Percentiles rank a stretch among this genome's conserved stretches.
These are phyloP conservation scores for Aspergillus carlsbadensis DNA, from an alignment of 495 filamentous ascomycete genomes.

Conservation along the genomic window DNA sequence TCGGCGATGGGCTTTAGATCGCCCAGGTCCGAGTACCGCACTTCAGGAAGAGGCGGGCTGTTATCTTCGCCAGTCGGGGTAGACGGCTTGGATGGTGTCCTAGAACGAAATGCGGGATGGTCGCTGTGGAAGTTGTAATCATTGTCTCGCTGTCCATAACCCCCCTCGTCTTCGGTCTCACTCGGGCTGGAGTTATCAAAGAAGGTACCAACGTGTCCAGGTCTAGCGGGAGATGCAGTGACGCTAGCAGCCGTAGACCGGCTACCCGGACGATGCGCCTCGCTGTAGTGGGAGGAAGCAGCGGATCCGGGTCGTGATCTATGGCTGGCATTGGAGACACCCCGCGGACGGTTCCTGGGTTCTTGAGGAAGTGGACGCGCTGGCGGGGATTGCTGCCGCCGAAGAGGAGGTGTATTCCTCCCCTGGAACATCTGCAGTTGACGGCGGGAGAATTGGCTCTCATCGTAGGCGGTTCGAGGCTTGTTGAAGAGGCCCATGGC, in stretches of 20 bases:
- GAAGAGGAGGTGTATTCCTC: slow-evolving; percentile 43
- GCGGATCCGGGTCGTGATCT: slow-evolving; percentile 45
- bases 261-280: slow-evolving; percentile 29
- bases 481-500: slow-evolving; percentile 83
- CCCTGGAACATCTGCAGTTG: slow-evolving; percentile 77
- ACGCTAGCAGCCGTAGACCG: slow-evolving; percentile 26
- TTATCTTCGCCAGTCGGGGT: slow-evolving; percentile 24
- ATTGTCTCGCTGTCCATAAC: slow-evolving; percentile 21
- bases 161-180: slow-evolving; percentile 44
- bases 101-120: slow-evolving; percentile 30
- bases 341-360: slow-evolving; percentile 33
- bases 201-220: slow-evolving; percentile 34
- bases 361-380: slow-evolving; percentile 33
- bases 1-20: slow-evolving; percentile 48
- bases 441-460: slow-evolving; percentile 79
- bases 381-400: slow-evolving; percentile 34
- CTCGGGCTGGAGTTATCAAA: slow-evolving; percentile 44
- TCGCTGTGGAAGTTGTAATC: slow-evolving; percentile 33
- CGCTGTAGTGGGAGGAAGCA: slow-evolving; percentile 45
- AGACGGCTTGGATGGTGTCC: slow-evolving; percentile 27
- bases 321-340: slow-evolving; percentile 42
- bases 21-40: slow-evolving; percentile 40
- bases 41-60: slow-evolving; percentile 40
- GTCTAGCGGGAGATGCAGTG: slow-evolving; percentile 32
- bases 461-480: slow-evolving; percentile 72